Evolutionary conservation across 2,329 filamentous ascomycete genomes (phyloP).

Genomic region (Exophiala xenobiotica): DNA sequence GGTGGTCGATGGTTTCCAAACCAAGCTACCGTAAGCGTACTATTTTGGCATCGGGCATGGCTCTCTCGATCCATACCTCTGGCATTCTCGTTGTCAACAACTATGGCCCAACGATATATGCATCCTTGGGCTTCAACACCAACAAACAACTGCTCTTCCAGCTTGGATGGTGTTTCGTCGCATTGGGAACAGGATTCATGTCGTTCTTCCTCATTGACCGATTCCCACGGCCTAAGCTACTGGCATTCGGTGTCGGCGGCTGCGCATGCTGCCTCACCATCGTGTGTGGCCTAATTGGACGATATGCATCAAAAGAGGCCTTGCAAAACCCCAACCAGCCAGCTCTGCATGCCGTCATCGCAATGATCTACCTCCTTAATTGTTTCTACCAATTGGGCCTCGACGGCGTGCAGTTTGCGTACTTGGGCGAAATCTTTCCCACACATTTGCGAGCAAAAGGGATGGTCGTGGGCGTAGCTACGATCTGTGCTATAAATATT

Average conservation of each 20-base stretch:
- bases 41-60: constrained; percentile 15
- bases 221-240: constrained; percentile 14
- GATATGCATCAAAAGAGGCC: neutral
- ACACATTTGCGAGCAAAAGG: constrained; percentile 18
- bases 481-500: constrained; percentile 24
- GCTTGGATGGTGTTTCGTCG: constrained; percentile 19
- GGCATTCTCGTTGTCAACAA: constrained; percentile 50
- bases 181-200: constrained; percentile 12
- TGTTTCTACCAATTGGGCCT: constrained; percentile 15
- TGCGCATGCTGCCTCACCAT: constrained; percentile 15
- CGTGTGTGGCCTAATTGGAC: constrained; percentile 9
- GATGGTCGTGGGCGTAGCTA: constrained; percentile 6
- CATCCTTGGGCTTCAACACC: constrained; percentile 45
- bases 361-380: constrained; percentile 34
- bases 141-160: constrained; percentile 23
- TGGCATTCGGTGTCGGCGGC: constrained; percentile 16
- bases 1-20: constrained; percentile 20
- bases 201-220: constrained; percentile 25
- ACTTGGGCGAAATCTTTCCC: constrained; percentile 16
- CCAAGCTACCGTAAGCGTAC: constrained; percentile 22
- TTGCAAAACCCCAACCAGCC: constrained; percentile 28
- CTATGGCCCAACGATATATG: constrained; percentile 47
- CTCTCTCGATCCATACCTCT: constrained; percentile 32
- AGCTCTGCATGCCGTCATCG: constrained; percentile 37
- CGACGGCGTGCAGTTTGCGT: constrained; percentile 18